Evolutionary conservation across 257 asterid genomes (phyloP), one percentile per base, ranked within the genome.

Genomic region (Petrea volubilis): DNA sequence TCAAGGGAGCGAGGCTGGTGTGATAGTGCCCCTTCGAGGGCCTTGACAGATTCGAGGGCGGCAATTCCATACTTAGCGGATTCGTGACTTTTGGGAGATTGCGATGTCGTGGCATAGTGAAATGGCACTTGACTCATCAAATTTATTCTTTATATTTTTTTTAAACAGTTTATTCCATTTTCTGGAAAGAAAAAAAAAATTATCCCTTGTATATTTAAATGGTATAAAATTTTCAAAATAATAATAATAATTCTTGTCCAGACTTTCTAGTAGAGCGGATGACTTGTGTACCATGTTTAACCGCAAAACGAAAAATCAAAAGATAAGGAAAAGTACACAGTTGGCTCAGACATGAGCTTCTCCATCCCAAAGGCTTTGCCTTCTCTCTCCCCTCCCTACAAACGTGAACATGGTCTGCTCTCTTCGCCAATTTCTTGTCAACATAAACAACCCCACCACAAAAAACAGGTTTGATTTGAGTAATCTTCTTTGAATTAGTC

Each of bases 361-460:
- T 78, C 89, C 46, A 68, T 83, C 72, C 83, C 88, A 75, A 79
- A 52, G 82, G 84, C 91, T 73, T 67, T 84, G 68, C 96, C 89
- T 58, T 78, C 75, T 43, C 82, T 80, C 47, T 78, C 84, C 34
- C 67, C 81, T 68, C 64, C 69, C 52, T 67, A 29, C 20, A 79
- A 75, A 25, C 53, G 62, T 53, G 81, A 47, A 33, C 71, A 23
- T 33, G 66, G 20, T 53, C 74, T 40, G 21, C 71, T 38, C 58
- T 79, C n/a, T n/a, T n/a, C 31, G 69, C 72, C 69, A 74, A 57
- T 82, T 73, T 56, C 82, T n/a, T 84, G 73, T 56, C 40, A 29
- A 12, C 81, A 47, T 18, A 81, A 53, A 8, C 55, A 53, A 29
- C 40, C 75, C 61, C 73, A 64, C 10, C 63, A 71, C 68, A 38